Conservation (phyloP, 331 rosid genomes). For the Quercus phellos region DNA sequence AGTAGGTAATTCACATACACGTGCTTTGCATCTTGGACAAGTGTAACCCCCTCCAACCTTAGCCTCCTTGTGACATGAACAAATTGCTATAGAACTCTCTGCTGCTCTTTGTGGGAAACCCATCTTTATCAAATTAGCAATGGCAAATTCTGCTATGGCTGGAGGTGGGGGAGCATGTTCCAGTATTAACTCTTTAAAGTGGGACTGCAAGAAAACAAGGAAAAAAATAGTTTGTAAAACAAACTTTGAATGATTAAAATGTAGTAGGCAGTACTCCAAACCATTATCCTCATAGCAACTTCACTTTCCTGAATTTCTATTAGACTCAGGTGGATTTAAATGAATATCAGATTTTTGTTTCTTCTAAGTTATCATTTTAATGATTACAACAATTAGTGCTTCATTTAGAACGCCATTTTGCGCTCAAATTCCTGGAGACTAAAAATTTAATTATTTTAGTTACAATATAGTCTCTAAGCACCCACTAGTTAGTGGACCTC, state of each 20-base stretch:
- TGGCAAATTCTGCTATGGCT: conserved; percentile 92
- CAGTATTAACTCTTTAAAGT: conserved; percentile 76
- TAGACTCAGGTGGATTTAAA: background rate
- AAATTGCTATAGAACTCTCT: conserved; percentile 85
- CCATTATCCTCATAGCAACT: background rate
- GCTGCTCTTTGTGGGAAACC: conserved; percentile 98
- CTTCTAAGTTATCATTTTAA: background rate
- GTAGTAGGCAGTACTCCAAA: background rate
- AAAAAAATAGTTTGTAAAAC: background rate
- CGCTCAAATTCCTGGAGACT: background rate
- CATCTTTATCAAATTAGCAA: conserved; percentile 88
- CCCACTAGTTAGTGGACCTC: conserved; percentile 25
- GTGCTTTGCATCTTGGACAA: conserved; percentile 95
- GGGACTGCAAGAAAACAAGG: conserved; percentile 37
- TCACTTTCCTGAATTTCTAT: background rate
- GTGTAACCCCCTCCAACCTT: conserved; percentile 86
- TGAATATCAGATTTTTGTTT: background rate
- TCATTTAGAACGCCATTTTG: background rate
- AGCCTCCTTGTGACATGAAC: conserved; percentile 90
- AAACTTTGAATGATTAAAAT: background rate
- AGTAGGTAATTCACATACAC: conserved; percentile 91
- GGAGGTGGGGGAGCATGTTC: conserved; percentile 99
- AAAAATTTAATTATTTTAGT: background rate
- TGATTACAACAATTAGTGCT: background rate
- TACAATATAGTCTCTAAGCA: background rate